Conservation (phyloP, 2,329 filamentous ascomycete genomes). For the Cercospora zeae-maydis region DNA sequence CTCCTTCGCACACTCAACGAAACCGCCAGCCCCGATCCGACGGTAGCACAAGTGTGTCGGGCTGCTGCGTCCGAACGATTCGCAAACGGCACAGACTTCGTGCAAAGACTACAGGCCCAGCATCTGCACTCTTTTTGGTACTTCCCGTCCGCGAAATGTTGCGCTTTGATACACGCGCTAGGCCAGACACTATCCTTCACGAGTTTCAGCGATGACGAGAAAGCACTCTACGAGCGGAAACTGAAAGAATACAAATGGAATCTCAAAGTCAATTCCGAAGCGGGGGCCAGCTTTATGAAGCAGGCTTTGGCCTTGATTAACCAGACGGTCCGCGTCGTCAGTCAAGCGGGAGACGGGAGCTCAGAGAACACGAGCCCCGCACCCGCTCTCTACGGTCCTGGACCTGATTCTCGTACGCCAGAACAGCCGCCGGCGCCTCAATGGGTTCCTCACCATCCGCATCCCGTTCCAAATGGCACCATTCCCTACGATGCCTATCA, state of each 20-base stretch:
- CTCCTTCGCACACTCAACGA: conserved; percentile 38
- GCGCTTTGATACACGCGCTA: conserved; percentile 43
- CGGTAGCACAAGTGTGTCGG: conserved; percentile 40
- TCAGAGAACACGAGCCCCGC: conserved; percentile 21
- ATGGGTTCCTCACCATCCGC: conserved; percentile 18
- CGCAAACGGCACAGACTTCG: conserved; percentile 44
- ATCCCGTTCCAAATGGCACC: conserved; percentile 9
- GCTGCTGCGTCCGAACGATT: conserved; percentile 44
- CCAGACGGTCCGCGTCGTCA: conserved; percentile 17
- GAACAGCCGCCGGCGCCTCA: conserved; percentile 14
- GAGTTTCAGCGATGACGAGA: conserved; percentile 35
- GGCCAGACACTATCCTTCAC: conserved; percentile 41
- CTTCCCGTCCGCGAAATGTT: conserved; percentile 44
- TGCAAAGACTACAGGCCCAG: conserved; percentile 44
- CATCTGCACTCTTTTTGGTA: conserved; percentile 50
- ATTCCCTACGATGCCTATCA: conserved; percentile 14
- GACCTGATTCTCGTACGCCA: conserved; percentile 11
- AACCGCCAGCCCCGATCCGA: conserved; percentile 26
- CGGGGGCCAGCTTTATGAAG: conserved; percentile 44
- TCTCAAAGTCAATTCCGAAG: conserved; percentile 42
- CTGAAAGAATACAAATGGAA: conserved; percentile 44
- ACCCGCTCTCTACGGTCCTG: conserved; percentile 9
- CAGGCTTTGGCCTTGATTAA: conserved; percentile 34
- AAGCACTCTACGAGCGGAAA: conserved; percentile 36
- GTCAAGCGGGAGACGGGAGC: conserved; percentile 10